These are phyloP conservation scores for Gossypium stocksii DNA, from an alignment of 345 rosid genomes.

Conservation along the genomic window DNA sequence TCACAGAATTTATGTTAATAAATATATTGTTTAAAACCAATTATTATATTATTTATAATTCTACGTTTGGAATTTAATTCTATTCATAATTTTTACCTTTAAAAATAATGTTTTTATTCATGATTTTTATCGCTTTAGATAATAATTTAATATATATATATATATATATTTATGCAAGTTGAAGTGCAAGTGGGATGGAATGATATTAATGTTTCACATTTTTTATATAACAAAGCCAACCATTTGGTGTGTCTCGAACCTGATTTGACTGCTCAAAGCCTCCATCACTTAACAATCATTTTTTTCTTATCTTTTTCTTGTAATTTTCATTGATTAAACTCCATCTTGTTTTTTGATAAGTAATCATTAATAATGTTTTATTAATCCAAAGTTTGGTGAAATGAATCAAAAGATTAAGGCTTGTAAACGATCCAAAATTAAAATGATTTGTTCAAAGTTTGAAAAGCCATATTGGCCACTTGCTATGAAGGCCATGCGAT, in stretches of 20 bases:
- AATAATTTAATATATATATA: not conserved
- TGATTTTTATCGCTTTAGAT: not conserved
- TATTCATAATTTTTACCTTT: too few relatives aligned
- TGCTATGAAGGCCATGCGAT: conserved; percentile 27
- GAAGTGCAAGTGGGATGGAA: conserved; percentile 45
- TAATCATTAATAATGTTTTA: too few relatives aligned
- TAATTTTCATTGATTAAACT: too few relatives aligned
- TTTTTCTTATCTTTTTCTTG: too few relatives aligned
- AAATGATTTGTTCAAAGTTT: not conserved
- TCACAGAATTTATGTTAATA: not conserved
- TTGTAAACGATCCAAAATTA: not conserved
- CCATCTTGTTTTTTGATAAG: too few relatives aligned
- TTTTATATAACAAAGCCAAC: not conserved
- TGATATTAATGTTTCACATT: conserved; percentile 26
- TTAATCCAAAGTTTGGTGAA: too few relatives aligned
- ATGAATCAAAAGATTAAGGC: not conserved
- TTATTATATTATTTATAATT: too few relatives aligned
- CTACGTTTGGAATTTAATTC: too few relatives aligned
- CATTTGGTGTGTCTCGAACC: too few relatives aligned
- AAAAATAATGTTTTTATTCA: not conserved
- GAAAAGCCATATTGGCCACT: conserved; percentile 11
- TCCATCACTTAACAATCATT: too few relatives aligned
- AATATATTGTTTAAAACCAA: not conserved
- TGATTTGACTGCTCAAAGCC: too few relatives aligned
- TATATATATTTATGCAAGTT: conserved; percentile 34